Percentiles rank a stretch among this genome's conserved stretches.
Conservation (phyloP, 2,329 filamentous ascomycete species). For the Colletotrichum euphorbiae region DNA sequence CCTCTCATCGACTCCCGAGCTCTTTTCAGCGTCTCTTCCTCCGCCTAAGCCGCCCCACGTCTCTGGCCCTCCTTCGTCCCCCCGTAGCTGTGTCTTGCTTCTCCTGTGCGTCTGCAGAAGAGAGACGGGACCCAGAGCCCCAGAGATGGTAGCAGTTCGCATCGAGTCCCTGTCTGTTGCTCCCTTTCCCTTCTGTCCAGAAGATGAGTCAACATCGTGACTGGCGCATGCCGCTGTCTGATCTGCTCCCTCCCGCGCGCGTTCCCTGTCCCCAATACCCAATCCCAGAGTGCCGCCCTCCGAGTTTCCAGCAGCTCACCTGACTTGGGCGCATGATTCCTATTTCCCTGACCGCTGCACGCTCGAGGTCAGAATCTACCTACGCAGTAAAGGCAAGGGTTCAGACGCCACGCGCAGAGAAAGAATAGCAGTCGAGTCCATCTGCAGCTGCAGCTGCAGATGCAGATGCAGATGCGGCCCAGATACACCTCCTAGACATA, state of each 20-base stretch:
- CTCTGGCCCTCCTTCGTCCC: slow-evolving; percentile 16
- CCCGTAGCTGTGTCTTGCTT: slow-evolving; percentile 27
- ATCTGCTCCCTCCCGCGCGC: slow-evolving; percentile 42
- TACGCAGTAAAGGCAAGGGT: slow-evolving; percentile 18
- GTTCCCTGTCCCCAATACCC: slow-evolving; percentile 39
- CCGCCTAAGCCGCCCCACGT: slow-evolving; percentile 5
- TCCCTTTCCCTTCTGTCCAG: slow-evolving; percentile 16
- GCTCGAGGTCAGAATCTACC: slow-evolving; percentile 23
- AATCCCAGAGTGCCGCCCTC: slow-evolving; percentile 42
- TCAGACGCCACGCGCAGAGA: slow-evolving; percentile 39
- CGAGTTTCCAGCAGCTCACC: slow-evolving; percentile 43
- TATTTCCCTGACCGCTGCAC: slow-evolving; percentile 44
- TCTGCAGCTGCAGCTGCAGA: slow-evolving; percentile 22
- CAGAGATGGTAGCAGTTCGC: slow-evolving; percentile 28
- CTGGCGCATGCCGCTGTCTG: slow-evolving; percentile 39
- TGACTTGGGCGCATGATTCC: slow-evolving; percentile 45
- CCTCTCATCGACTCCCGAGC: slow-evolving; percentile 21
- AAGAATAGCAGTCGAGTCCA: slow-evolving; percentile 39
- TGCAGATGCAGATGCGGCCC: slow-evolving; percentile 25
- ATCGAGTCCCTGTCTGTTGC: neutral
- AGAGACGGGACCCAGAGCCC: neutral
- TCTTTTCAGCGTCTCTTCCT: slow-evolving; percentile 18
- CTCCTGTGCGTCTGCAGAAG: slow-evolving; percentile 25
- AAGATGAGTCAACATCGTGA: slow-evolving; percentile 42
- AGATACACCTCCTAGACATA: slow-evolving; percentile 9